These are phyloP conservation scores for Podospora australis DNA, from an alignment of 495 filamentous ascomycete genomes.

Conservation along the genomic window DNA sequence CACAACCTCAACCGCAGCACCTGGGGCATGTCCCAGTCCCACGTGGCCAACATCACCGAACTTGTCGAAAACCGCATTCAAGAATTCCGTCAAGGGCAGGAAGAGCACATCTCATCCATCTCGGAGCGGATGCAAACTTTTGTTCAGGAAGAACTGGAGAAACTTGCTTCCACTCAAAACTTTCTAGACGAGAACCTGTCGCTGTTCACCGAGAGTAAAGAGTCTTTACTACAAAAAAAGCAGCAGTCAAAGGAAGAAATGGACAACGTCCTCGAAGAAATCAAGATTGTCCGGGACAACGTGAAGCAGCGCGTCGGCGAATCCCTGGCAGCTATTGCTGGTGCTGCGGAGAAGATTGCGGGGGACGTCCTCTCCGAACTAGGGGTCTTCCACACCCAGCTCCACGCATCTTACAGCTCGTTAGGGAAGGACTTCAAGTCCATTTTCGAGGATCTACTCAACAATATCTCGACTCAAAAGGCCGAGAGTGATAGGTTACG, in stretches of 20 bases:
- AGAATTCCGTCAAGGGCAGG: conserved; percentile 62
- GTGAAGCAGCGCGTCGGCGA: conserved; percentile 81
- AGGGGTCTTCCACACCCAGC: conserved; percentile 69
- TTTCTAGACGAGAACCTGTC: conserved; percentile 62
- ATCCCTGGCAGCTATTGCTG: conserved; percentile 76
- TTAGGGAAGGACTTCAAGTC: conserved; percentile 83
- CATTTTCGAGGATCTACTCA: conserved; percentile 73
- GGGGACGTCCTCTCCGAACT: conserved; percentile 88
- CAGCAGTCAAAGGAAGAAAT: conserved; percentile 73
- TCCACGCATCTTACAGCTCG: conserved; percentile 80
- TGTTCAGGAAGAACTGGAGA: conserved; percentile 62
- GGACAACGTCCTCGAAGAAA: conserved; percentile 86
- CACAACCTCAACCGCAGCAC: conserved; percentile 67
- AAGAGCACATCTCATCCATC: conserved; percentile 57
- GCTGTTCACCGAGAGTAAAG: conserved; percentile 58
- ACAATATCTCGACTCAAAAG: conserved; percentile 69
- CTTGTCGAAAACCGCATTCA: conserved; percentile 67
- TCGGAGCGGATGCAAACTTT: conserved; percentile 65
- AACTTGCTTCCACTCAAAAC: conserved; percentile 57
- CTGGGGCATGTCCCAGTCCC: conserved; percentile 69
- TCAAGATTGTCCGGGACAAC: conserved; percentile 77
- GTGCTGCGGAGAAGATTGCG: conserved; percentile 79
- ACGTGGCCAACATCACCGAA: conserved; percentile 66
- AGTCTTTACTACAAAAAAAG: conserved; percentile 61
- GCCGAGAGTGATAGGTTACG: conserved; percentile 66